Conservation (phyloP, 176 grass and related monocot genomes). For the Typha latifolia region DNA sequence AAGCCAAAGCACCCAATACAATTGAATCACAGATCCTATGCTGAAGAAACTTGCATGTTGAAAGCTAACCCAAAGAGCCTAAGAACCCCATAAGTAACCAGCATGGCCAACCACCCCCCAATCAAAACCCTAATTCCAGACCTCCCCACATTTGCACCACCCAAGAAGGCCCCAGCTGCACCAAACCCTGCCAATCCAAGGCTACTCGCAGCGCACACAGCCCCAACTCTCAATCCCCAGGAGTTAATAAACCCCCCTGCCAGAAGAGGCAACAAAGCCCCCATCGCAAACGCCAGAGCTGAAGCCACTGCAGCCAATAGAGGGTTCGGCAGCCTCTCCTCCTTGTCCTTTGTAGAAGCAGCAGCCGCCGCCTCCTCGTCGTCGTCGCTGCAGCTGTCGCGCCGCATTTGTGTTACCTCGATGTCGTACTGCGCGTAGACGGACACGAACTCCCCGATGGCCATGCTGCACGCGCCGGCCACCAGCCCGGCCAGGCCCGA, state of each 20-base stretch:
- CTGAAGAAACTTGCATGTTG: constrained; percentile 35
- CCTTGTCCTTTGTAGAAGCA: not conserved
- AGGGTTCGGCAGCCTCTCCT: constrained; percentile 53
- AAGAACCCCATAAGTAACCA: constrained; percentile 65
- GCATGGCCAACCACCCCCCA: constrained; percentile 83
- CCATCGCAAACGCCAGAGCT: constrained; percentile 60
- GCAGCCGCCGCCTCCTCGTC: not conserved
- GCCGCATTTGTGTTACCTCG: constrained; percentile 38
- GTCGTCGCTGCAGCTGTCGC: not conserved
- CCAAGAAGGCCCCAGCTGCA: constrained; percentile 43
- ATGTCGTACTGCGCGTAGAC: constrained; percentile 94
- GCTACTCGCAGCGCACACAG: constrained; percentile 48
- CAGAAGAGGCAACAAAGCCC: constrained; percentile 61
- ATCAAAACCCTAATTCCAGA: constrained; percentile 51
- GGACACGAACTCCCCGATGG: constrained; percentile 91
- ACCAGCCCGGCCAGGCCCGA: constrained; percentile 72
- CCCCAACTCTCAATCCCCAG: constrained; percentile 25
- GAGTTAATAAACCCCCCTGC: constrained; percentile 41
- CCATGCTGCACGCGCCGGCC: constrained; percentile 96
- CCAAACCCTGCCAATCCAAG: constrained; percentile 56
- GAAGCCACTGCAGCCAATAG: constrained; percentile 58
- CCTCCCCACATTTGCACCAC: constrained; percentile 36
- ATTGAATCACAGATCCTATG: not conserved
- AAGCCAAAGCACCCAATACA: not conserved
- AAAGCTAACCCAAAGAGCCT: constrained; percentile 41